Base-by-base conservation (phyloP, 2,329 filamentous ascomycete species). In the Thielaviopsis populi region DNA sequence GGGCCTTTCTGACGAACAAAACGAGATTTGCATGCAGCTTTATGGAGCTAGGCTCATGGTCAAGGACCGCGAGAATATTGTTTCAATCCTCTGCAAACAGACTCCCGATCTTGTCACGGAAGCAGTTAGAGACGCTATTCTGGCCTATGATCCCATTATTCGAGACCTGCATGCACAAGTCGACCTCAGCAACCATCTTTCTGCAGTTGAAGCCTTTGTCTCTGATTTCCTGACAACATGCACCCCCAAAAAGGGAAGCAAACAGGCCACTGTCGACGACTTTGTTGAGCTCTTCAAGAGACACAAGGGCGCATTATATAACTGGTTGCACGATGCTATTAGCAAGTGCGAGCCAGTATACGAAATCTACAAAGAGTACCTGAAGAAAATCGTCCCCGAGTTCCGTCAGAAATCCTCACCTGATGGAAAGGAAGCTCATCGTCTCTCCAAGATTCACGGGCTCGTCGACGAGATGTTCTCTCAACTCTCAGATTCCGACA, bases 71-170 rank as follows among this genome's bases (percentile, higher is more conserved):
- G 83, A 88, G 64, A 80, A 85, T 68, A 83, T 92, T 59, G 81
- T 83, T 13, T 78, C 79, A 13, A 80, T 83, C 0, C 74, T 91
- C 15, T 92, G 88, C 72, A 81, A 82, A 15, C 78, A 83, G 56
- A 82, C 79, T 27, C 88, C 89, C 0, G 89, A 92, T 69, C 77
- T 87, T 10, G 77, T 91, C n/a, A 91, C 88, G 0, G 79, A 83
- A 8, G 79, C 83, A 0, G 75, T 91, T 59, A 79, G 81, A 37
- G 85, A 89, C 65, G 73, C 79, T 0, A 80, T 91, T 5, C 76
- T 79, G 0, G 84, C 85, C 1, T 89, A 88, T 68, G 88, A 91
- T 62, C 87, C 87, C 0, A 83, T 91, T 66, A 89, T 94, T 64
- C 80, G 88, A 24, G 75, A 79, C 2, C 76, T 91, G 6, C 89